Percentiles rank a stretch among this genome's conserved stretches.
phyloP scores from a whole-genome alignment of 139 green algal species.

The Chlorella vulgaris region DNA sequence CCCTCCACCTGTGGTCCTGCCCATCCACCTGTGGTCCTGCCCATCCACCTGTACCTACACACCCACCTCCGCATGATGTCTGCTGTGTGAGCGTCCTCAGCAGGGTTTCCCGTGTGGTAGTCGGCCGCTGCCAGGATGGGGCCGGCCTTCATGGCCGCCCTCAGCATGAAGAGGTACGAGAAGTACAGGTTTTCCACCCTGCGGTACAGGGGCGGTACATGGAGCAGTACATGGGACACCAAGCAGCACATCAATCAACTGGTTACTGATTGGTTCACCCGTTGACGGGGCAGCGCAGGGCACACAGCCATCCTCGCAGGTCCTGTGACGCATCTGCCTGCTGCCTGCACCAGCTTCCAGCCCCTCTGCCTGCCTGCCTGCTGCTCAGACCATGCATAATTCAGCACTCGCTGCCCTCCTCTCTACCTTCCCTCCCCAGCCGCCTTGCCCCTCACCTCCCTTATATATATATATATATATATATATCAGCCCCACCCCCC shows the following conservation, averaged over 20 bases:
- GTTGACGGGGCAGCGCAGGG: too few relatives aligned
- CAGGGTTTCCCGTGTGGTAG: slow-evolving; percentile 67
- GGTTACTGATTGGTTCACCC: background rate
- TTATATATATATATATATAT: too few relatives aligned
- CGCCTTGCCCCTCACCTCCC: too few relatives aligned
- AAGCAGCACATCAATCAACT: background rate
- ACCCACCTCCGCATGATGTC: slow-evolving; percentile 56
- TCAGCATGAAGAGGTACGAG: slow-evolving; percentile 90
- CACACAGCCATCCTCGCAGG: too few relatives aligned
- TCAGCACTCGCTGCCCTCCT: too few relatives aligned
- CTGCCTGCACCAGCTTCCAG: too few relatives aligned
- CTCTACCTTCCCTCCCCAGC: too few relatives aligned
- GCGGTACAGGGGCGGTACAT: background rate
- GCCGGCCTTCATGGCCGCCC: slow-evolving; percentile 82
- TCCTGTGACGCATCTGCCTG: too few relatives aligned
- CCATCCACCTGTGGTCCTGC: background rate
- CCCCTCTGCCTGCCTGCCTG: too few relatives aligned
- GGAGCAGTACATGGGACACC: background rate
- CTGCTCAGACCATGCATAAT: too few relatives aligned
- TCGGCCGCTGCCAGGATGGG: slow-evolving; percentile 65
- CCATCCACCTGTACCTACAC: background rate
- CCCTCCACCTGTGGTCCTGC: background rate
- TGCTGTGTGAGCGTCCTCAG: slow-evolving; percentile 69
- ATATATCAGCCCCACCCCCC: too few relatives aligned
- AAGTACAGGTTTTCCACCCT: slow-evolving; percentile 95